Evolutionary conservation across 2,329 filamentous ascomycete species (phyloP).

Genomic region (Epichloe sp.): DNA sequence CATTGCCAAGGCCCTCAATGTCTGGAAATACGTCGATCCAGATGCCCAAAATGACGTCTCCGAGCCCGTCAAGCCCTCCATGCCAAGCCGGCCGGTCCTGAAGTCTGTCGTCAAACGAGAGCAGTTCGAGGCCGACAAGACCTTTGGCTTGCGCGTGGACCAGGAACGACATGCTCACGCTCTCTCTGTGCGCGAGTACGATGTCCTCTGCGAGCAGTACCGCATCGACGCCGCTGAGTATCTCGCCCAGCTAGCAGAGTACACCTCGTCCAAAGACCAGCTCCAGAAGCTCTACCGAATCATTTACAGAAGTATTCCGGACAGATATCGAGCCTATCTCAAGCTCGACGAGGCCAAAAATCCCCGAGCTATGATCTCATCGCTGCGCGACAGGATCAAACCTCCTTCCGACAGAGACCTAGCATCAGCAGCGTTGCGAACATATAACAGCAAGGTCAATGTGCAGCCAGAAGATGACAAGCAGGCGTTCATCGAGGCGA

Average conservation of each 20-base stretch:
- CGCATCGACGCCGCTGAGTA: constrained; percentile 6
- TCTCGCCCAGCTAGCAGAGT: neutral
- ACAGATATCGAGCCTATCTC: constrained; percentile 5
- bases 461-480: constrained; percentile 3
- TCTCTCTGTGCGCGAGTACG: constrained; percentile 4
- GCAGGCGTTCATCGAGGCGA: constrained; percentile 3
- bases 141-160: constrained; percentile 2
- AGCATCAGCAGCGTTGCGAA: neutral
- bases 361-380: constrained; percentile 6
- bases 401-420: neutral
- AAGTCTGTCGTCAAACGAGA: neutral
- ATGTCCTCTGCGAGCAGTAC: constrained; percentile 5
- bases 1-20: constrained; percentile 1
- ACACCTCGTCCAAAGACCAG: constrained; percentile 1
- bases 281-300: constrained; percentile 5
- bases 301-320: constrained; percentile 5
- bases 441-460: neutral
- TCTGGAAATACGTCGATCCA: constrained; percentile 9
- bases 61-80: constrained; percentile 1
- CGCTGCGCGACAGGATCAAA: constrained; percentile 1
- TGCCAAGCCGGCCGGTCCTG: constrained; percentile 3
- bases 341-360: constrained; percentile 3
- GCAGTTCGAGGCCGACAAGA: constrained; percentile 3
- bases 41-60: neutral
- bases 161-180: constrained; percentile 3